Base-by-base conservation (phyloP, 371 early-diverging fungal genomes). In the Mucor sp. region DNA sequence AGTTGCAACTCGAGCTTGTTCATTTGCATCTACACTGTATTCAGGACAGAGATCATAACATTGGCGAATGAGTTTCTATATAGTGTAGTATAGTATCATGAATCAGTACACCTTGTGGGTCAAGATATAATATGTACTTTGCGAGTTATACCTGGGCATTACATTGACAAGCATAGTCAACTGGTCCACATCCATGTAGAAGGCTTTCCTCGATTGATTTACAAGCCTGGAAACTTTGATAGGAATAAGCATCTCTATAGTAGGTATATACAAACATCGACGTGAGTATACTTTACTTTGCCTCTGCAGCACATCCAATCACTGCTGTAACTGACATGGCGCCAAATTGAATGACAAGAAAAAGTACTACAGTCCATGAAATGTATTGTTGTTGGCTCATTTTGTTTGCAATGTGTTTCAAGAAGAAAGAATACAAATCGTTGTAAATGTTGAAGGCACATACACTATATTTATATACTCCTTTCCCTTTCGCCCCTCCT, bases 1-100 rank as follows among this genome's bases (percentile, higher is more conserved):
- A 14, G 71, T 48, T 27, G 74, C 69, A 8, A 69, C 65, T 28
- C 71, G 65, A 19, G 65, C 53, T 47, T 77, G 74, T n/a, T 69
- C 65, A 11, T 53, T 50, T 17, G 74, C 74, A 30, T 74, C 71
- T 15, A 62, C 27, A 35, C 69, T 66, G 30, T 74, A 74, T 9
- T 63, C 53, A n/a, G 77, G 77, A 56, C 77, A 77, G 6, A 77
- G 55, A 65, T 77, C 61, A 57, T 50, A 77, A 21, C 77, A 77
- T 67, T 74, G 66, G 12, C 64, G 71, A 30, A 77, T 77, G 11
- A 77, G 47, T 44, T 66, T 59, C 68, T 74, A 56, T 25, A 48
- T n/a, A n/a, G 1, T n/a, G n/a, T n/a, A n/a, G n/a, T n/a, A n/a
- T n/a, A n/a, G n/a, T n/a, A n/a, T n/a, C 35, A 60, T 58, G 23